A percentile compares a stretch with the other conserved stretches of the same genome.
These are phyloP conservation scores for Falciphora oryzae DNA, from an alignment of 2,329 filamentous ascomycete genomes.

Conservation along the genomic window DNA sequence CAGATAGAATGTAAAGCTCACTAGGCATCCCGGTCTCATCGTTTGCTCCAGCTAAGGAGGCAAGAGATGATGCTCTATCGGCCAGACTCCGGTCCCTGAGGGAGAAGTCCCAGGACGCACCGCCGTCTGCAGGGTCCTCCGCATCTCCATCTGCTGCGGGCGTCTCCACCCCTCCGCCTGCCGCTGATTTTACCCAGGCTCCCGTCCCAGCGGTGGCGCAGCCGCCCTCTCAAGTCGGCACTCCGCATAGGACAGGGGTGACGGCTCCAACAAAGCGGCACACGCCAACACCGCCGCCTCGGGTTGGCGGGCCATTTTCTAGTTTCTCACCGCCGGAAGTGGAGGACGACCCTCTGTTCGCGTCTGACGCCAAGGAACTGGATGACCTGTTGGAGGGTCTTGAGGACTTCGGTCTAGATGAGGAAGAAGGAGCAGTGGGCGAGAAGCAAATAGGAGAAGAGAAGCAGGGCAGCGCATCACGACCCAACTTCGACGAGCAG, in stretches of 20 bases:
- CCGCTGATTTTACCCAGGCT: neutral
- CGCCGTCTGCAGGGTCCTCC: neutral
- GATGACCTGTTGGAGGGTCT: conserved; percentile 6
- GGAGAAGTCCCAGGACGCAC: conserved; percentile 2
- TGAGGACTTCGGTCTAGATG: neutral
- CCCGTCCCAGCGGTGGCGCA: neutral
- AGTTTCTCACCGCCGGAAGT: neutral
- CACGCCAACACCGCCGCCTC: too few species aligned
- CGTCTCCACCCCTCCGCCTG: neutral
- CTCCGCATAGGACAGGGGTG: neutral
- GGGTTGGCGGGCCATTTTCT: neutral
- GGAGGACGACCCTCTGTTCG: neutral
- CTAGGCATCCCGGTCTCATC: conserved; percentile 27
- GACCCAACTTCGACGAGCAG: neutral
- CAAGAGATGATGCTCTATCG: conserved; percentile 45
- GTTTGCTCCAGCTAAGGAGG: conserved; percentile 27
- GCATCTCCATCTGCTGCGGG: neutral
- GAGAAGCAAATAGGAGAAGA: neutral
- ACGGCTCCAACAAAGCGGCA: too few species aligned
- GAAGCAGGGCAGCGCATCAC: too few species aligned
- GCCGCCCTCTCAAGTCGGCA: neutral
- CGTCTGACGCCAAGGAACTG: neutral
- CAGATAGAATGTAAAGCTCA: conserved; percentile 12
- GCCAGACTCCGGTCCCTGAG: conserved; percentile 43
- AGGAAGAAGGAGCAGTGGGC: neutral